Evolutionary conservation across 1,284 basidiomycete genomes (phyloP).

Genomic region (Gomphus bonarii): DNA sequence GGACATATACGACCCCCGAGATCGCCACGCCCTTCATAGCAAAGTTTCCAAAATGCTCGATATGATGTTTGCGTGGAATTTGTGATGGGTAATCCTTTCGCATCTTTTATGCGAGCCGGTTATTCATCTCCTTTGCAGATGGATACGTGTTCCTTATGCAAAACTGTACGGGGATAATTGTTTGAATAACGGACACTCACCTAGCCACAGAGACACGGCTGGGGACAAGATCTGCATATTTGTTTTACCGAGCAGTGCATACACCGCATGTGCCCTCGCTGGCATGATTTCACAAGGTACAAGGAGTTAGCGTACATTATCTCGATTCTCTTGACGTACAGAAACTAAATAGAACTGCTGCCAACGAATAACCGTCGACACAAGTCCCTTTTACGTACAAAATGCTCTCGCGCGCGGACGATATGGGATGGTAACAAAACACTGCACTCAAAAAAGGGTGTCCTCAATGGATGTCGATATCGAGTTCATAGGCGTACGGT

Average conservation of each 20-base stretch:
- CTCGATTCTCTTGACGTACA: too few relatives aligned
- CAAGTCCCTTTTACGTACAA: conserved; percentile 60
- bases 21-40: conserved; percentile 31
- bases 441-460: conserved; percentile 52
- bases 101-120: neutral
- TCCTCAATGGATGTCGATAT: too few relatives aligned
- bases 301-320: too few relatives aligned
- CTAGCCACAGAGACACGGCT: conserved; percentile 21
- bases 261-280: conserved; percentile 42
- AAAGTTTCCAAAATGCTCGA: conserved; percentile 35
- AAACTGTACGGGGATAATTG: conserved; percentile 29
- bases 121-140: conserved; percentile 20
- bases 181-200: neutral
- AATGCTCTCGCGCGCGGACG: conserved; percentile 45
- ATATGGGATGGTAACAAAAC: conserved; percentile 41
- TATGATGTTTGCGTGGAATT: conserved; percentile 40
- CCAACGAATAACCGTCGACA: conserved; percentile 41
- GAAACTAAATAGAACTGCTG: conserved; percentile 28
- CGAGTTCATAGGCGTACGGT: too few relatives aligned
- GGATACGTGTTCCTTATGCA: conserved; percentile 59
- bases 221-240: conserved; percentile 37
- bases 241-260: conserved; percentile 45
- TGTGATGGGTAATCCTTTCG: conserved; percentile 32
- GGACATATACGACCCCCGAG: conserved; percentile 39
- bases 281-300: conserved; percentile 40